Evolutionary conservation across 345 rosid species (phyloP).

Genomic region (Acer saccharum): DNA sequence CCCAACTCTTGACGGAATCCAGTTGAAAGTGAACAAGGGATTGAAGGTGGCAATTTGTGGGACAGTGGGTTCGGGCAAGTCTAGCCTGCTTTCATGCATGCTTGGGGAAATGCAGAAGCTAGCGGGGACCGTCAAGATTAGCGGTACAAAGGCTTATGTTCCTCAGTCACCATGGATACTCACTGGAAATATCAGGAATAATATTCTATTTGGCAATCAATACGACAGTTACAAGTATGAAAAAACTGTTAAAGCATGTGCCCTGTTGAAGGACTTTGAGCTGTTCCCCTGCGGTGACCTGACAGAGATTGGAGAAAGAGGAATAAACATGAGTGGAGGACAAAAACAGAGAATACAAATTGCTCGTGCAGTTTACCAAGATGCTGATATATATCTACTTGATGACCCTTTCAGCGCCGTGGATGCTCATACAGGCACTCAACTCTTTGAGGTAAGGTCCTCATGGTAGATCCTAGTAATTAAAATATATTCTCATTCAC

Average conservation of each 20-base stretch:
- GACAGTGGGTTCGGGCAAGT: conserved; percentile 86
- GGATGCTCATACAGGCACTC: conserved; percentile 93
- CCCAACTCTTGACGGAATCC: conserved; percentile 61
- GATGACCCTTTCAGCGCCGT: conserved; percentile 98
- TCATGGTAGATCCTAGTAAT: background rate
- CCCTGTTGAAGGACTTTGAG: conserved; percentile 78
- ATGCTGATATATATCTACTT: conserved; percentile 84
- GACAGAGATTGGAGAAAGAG: conserved; percentile 95
- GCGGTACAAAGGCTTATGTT: conserved; percentile 86
- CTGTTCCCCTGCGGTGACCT: conserved; percentile 78
- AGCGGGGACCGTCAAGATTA: conserved; percentile 63
- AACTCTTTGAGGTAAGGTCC: conserved; percentile 66
- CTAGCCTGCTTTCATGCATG: conserved; percentile 78
- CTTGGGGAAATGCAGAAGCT: conserved; percentile 82
- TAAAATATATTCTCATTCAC: background rate
- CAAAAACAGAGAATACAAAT: conserved; percentile 95
- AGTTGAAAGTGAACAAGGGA: conserved; percentile 66
- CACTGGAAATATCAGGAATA: conserved; percentile 78
- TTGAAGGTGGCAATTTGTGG: conserved; percentile 94
- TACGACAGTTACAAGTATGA: conserved; percentile 56
- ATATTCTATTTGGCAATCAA: conserved; percentile 78
- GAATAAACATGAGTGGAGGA: conserved; percentile 98
- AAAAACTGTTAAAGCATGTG: conserved; percentile 74
- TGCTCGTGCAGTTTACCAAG: conserved; percentile 90
- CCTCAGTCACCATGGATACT: conserved; percentile 94